These are phyloP conservation scores for Neurospora sp. DNA, from an alignment of 2,329 filamentous ascomycete species.

Conservation along the genomic window DNA sequence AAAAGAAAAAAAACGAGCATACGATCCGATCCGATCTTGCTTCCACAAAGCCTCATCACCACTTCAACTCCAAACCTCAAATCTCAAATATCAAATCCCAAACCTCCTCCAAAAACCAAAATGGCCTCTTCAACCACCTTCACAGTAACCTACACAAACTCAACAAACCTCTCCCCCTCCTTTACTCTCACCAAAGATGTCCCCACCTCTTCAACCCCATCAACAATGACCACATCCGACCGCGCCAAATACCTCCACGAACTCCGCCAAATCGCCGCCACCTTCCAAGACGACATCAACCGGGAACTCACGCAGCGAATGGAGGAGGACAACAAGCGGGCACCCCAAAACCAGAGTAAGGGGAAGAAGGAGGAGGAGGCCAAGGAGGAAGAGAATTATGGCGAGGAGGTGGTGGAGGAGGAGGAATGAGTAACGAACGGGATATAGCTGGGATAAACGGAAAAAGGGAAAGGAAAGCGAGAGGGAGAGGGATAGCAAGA, in stretches of 20 bases:
- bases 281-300: conserved; percentile 60
- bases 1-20: too few relatives aligned
- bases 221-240: background rate
- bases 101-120: conserved; percentile 4
- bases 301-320: conserved; percentile 62
- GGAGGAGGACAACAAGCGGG: conserved; percentile 56
- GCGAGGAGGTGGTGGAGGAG: conserved; percentile 70
- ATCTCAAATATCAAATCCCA: background rate
- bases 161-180: conserved; percentile 37
- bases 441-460: background rate
- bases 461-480: too few relatives aligned
- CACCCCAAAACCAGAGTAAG: conserved; percentile 1
- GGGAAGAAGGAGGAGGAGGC: conserved; percentile 35
- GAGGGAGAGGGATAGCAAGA: too few relatives aligned
- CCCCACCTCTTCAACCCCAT: conserved; percentile 13
- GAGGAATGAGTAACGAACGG: conserved; percentile 27
- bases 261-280: conserved; percentile 46
- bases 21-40: background rate
- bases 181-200: conserved; percentile 28
- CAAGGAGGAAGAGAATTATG: conserved; percentile 69
- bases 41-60: background rate
- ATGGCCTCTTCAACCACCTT: conserved; percentile 22
- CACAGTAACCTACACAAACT: conserved; percentile 45
- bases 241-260: conserved; percentile 41
- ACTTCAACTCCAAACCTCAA: background rate